These are phyloP conservation scores for Cladosporium sp. DNA, from an alignment of 2,329 filamentous ascomycete genomes.

Conservation along the genomic window DNA sequence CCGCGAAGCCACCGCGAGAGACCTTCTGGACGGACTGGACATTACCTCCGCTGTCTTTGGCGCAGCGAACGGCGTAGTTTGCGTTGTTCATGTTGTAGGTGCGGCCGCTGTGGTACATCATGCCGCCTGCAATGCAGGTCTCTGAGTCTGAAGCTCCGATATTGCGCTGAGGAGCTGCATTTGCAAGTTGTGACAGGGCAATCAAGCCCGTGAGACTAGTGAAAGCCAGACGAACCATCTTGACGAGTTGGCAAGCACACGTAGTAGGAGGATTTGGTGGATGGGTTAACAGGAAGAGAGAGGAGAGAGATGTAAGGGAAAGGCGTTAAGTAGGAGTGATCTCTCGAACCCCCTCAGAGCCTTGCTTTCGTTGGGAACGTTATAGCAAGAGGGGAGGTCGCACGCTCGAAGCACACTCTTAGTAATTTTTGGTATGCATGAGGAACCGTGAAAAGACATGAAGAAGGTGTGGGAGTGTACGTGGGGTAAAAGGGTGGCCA, in stretches of 20 bases:
- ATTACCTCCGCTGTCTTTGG: slow-evolving; percentile 7
- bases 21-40: neutral
- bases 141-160: neutral
- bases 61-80: slow-evolving; percentile 12
- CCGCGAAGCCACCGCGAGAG: neutral
- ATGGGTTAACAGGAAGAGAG: neutral
- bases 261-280: neutral
- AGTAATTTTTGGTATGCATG: too few species aligned
- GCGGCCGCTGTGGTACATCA: slow-evolving; percentile 4
- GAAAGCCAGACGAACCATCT: slow-evolving; percentile 6
- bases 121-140: neutral
- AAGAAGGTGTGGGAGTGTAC: neutral
- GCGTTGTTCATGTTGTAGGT: slow-evolving; percentile 4
- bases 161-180: neutral
- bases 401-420: too few species aligned
- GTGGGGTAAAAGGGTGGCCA: neutral
- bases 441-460: too few species aligned
- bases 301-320: neutral
- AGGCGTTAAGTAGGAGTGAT: neutral
- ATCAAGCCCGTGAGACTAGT: slow-evolving; percentile 13
- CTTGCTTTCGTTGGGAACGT: too few species aligned
- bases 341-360: neutral
- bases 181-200: slow-evolving; percentile 2
- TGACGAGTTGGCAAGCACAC: neutral
- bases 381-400: too few species aligned